Evolutionary conservation across 257 asterid genomes (phyloP), one percentile per base, ranked within the genome.

Genomic region (Osmanthus fragrans): DNA sequence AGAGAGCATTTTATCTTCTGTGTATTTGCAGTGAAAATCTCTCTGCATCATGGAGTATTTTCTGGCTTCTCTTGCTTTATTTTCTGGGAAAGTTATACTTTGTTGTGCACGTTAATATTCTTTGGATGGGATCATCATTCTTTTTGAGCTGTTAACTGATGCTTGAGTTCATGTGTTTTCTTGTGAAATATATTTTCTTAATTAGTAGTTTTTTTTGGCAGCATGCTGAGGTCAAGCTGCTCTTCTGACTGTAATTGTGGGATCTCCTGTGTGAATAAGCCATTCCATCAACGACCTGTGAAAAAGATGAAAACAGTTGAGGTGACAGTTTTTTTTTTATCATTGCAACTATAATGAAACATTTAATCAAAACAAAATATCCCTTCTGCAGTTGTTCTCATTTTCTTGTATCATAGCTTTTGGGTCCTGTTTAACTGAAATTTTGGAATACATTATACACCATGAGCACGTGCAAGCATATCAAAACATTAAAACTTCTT

Each of bases 201-300:
- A 80, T 79, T 80, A 54, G 64, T 73, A 21, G 36, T 37, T 84
- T 67, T 83, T 76, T 80, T 42, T 0, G 4, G 63, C 90, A 95
- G 98, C 79, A 84, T 92, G 92, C 86, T 95, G 77, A 86, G 84
- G 92, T 93, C 97, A 73, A 87, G 96, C 90, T 95, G 99, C 87
- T 89, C 97, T 68, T 87, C 94, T 36, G 89, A 86, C 73, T 95
- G 99, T 87, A 87, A 93, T 80, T 93, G 99, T 86, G 98, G 97
- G 84, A 79, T 79, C 85, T 82, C 94, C 36, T 95, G 98, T 82
- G 76, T 91, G 77, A 95, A 95, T 84, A 95, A 90, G 85, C 97
- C 99, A 71, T 93, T 95, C 85, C 97, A 95, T 68, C 96, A 88
- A 80, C 89, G 98, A 81, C 90, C 93, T 5, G 84, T 82, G 85